phyloP scores from a whole-genome alignment of 805 yeast species.

The Osmozyma mogii region DNA sequence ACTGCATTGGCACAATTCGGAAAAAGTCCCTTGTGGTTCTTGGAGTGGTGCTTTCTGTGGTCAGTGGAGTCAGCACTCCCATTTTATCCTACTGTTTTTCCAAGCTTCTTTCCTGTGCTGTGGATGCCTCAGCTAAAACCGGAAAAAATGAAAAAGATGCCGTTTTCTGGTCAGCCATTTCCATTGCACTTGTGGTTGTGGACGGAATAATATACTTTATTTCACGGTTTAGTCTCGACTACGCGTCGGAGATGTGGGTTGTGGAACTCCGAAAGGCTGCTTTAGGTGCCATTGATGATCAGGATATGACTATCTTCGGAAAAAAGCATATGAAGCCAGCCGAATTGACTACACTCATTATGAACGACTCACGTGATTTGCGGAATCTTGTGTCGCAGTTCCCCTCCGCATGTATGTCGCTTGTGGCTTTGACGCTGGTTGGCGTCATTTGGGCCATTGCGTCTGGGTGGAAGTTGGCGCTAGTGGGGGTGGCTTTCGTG shows the following conservation, averaged over 20 bases:
- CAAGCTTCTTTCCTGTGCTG: slow-evolving; percentile 54
- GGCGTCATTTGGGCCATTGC: slow-evolving; percentile 75
- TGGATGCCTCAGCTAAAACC: slow-evolving; percentile 34
- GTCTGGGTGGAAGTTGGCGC: slow-evolving; percentile 78
- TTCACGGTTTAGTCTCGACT: slow-evolving; percentile 43
- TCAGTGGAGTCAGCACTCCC: slow-evolving; percentile 64
- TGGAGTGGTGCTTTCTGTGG: slow-evolving; percentile 48
- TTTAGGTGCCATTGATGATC: slow-evolving; percentile 42
- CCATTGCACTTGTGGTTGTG: slow-evolving; percentile 50
- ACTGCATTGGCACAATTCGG: slow-evolving; percentile 15
- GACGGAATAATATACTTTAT: slow-evolving; percentile 55
- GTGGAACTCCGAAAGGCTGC: slow-evolving; percentile 40
- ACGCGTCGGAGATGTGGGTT: slow-evolving; percentile 65
- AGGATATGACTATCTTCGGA: slow-evolving; percentile 48
- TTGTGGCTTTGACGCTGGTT: slow-evolving; percentile 43
- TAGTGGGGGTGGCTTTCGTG: slow-evolving; percentile 72
- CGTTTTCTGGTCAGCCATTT: slow-evolving; percentile 58
- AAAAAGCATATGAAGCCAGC: slow-evolving; percentile 33
- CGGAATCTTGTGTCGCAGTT: slow-evolving; percentile 59
- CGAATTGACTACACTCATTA: slow-evolving; percentile 54
- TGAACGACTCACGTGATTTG: slow-evolving; percentile 79
- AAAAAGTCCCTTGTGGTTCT: slow-evolving; percentile 20
- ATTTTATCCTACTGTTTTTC: slow-evolving; percentile 74
- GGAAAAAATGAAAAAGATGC: slow-evolving; percentile 10
- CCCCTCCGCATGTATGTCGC: slow-evolving; percentile 45